Percentiles rank a stretch among this genome's conserved stretches.
Evolutionary conservation across 2,329 filamentous ascomycete species (phyloP).

Genomic region (Aspergillus caelatus): DNA sequence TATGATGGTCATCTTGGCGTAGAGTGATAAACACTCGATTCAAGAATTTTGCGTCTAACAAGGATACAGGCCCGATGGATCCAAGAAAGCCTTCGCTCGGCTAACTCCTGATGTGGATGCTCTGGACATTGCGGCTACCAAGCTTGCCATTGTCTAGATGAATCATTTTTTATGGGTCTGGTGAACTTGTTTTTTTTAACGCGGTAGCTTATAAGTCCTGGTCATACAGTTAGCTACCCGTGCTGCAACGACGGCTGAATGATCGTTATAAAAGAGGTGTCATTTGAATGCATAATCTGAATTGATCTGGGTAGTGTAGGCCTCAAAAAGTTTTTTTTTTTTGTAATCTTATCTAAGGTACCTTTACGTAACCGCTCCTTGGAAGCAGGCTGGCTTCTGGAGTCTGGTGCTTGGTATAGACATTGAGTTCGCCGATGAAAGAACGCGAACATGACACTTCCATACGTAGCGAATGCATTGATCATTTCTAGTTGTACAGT

Average conservation of each 20-base stretch:
- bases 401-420: neutral
- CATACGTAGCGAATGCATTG: neutral
- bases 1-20: slow-evolving; percentile 45
- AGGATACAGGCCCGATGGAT: slow-evolving; percentile 76
- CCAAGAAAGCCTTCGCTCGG: slow-evolving; percentile 98
- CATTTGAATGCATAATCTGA: slow-evolving; percentile 29
- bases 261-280: slow-evolving; percentile 37
- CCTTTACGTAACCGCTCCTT: neutral
- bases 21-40: neutral
- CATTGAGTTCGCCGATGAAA: neutral
- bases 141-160: slow-evolving; percentile 92
- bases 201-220: slow-evolving; percentile 44
- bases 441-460: neutral
- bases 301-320: slow-evolving; percentile 7
- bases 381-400: neutral
- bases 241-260: slow-evolving; percentile 41
- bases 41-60: slow-evolving; percentile 7
- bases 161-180: slow-evolving; percentile 48
- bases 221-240: slow-evolving; percentile 33
- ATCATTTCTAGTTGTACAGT: neutral
- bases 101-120: slow-evolving; percentile 96
- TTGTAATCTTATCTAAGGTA: neutral
- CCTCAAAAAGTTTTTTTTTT: neutral
- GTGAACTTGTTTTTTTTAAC: slow-evolving; percentile 46
- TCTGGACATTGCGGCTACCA: slow-evolving; percentile 98